Percentiles rank a stretch among this genome's conserved stretches.
phyloP scores from a whole-genome alignment of 768 basidiomycete species.

The Boletus patriciae region DNA sequence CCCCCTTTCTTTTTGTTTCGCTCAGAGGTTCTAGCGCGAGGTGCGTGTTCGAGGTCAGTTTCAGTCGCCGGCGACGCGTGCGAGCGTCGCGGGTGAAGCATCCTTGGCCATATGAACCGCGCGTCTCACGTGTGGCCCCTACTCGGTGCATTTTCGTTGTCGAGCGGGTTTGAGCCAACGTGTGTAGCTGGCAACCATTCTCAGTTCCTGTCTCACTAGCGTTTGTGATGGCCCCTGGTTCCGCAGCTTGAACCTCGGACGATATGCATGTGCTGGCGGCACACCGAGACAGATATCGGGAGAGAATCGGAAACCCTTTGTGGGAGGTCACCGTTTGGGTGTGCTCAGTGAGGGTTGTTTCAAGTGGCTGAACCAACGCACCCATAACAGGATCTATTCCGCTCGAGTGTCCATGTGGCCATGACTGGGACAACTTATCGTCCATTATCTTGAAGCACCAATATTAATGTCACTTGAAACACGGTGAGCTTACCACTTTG shows the following conservation, averaged over 20 bases:
- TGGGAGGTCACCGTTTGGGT: not conserved
- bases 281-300: not conserved
- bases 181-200: not conserved
- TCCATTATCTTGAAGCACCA: not conserved
- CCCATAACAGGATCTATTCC: not conserved
- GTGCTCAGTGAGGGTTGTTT: constrained; percentile 11
- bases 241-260: not conserved
- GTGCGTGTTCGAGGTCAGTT: not conserved
- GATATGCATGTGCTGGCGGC: not conserved
- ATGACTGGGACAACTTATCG: not conserved
- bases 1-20: not conserved
- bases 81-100: not conserved
- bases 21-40: not conserved
- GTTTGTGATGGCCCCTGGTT: not conserved
- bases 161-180: not conserved
- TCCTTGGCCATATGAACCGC: not conserved
- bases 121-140: not conserved
- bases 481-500: no score
- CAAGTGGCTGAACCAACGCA: not conserved
- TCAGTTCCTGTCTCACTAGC: not conserved
- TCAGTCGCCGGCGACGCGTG: not conserved
- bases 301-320: not conserved
- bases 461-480: not conserved
- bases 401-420: constrained; percentile 2
- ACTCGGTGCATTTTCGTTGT: not conserved